Percentiles rank a stretch among this genome's conserved stretches.
Evolutionary conservation across 2,329 filamentous ascomycete genomes (phyloP).

Genomic region (Alternaria consortialis): DNA sequence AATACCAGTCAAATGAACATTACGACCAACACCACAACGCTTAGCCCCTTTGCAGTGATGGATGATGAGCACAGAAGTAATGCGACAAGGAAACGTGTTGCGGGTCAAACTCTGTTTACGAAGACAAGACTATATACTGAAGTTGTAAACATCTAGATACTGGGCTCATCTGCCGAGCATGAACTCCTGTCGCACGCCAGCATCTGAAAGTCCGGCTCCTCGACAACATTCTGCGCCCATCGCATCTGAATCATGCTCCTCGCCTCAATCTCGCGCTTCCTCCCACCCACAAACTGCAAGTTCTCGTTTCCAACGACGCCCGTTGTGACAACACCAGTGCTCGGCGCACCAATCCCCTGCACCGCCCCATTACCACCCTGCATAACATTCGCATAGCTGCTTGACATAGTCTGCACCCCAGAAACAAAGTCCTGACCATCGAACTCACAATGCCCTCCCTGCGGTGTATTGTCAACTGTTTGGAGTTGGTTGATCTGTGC

Average conservation of each 20-base stretch:
- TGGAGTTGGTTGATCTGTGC: slow-evolving; percentile 61
- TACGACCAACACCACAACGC: slow-evolving; percentile 32
- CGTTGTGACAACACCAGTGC: slow-evolving; percentile 57
- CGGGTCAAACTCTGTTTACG: not conserved
- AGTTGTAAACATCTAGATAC: not conserved
- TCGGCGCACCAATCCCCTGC: slow-evolving; percentile 55
- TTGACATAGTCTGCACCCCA: slow-evolving; percentile 66
- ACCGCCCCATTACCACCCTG: slow-evolving; percentile 63
- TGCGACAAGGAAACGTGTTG: not conserved
- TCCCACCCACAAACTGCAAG: slow-evolving; percentile 50
- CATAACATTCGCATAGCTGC: slow-evolving; percentile 63
- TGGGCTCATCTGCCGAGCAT: slow-evolving; percentile 23
- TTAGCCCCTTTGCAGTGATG: slow-evolving; percentile 5
- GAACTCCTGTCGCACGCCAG: slow-evolving; percentile 37
- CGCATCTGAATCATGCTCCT: slow-evolving; percentile 41
- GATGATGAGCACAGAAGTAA: not conserved
- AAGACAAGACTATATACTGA: slow-evolving; percentile 12
- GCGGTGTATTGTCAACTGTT: slow-evolving; percentile 66
- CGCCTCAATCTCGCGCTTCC: slow-evolving; percentile 31
- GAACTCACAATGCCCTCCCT: slow-evolving; percentile 67
- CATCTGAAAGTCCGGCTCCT: slow-evolving; percentile 30
- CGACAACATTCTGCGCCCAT: slow-evolving; percentile 39
- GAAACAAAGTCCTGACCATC: slow-evolving; percentile 63
- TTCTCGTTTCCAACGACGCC: slow-evolving; percentile 62
- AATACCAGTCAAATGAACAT: slow-evolving; percentile 47